Evolutionary conservation across 306 rosid genomes (phyloP).

Genomic region (Corylus heterophylla): DNA sequence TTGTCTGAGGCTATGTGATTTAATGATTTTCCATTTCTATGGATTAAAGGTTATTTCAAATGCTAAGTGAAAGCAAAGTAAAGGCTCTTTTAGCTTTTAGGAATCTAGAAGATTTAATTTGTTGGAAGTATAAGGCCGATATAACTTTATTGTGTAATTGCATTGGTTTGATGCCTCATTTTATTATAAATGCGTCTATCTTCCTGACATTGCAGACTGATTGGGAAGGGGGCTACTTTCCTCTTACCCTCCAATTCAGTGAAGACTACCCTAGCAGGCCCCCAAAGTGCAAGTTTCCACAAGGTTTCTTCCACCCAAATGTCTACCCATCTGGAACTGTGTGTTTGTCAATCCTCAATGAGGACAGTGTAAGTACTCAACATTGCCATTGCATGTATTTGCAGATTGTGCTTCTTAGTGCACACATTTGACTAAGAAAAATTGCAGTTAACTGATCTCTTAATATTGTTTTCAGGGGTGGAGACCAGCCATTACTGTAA

Average conservation of each 20-base stretch:
- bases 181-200: background rate
- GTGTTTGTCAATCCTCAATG: slow-evolving; percentile 34
- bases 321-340: slow-evolving; percentile 35
- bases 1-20: background rate
- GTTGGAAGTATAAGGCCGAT: background rate
- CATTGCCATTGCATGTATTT: background rate
- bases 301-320: slow-evolving; percentile 35
- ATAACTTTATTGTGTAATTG: background rate
- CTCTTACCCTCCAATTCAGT: slow-evolving; percentile 16
- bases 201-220: slow-evolving; percentile 17
- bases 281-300: slow-evolving; percentile 26
- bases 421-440: background rate
- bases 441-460: background rate
- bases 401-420: background rate
- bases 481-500: slow-evolving; percentile 28
- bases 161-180: background rate
- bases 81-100: background rate
- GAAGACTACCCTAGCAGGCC: slow-evolving; percentile 22
- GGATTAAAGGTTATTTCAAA: background rate
- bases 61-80: background rate
- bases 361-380: slow-evolving; percentile 25
- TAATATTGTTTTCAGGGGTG: slow-evolving; percentile 11
- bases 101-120: background rate
- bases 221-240: slow-evolving; percentile 34
- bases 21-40: background rate